Base-by-base conservation (phyloP, 306 rosid genomes). In the Ormosia emarginata region DNA sequence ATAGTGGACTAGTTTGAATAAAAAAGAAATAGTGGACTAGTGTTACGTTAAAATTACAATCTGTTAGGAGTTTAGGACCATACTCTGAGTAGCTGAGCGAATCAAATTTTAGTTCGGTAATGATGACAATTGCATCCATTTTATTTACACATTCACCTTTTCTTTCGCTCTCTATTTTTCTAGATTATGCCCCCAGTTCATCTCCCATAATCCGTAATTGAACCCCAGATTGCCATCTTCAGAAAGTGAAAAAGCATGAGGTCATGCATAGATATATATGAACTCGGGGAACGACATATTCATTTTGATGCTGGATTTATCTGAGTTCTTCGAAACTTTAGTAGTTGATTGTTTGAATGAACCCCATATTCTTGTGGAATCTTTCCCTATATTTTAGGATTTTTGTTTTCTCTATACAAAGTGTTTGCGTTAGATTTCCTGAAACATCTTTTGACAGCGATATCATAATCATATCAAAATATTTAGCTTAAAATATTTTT, bases 101-200 rank as follows among this genome's bases (percentile, higher is more conserved):
- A 67, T 75, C 33, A 78, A 56, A 14, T 49, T 32, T 43, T 55
- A 47, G 80, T 78, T 44, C 49, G 44, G 57, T 56, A 50, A 71
- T 72, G 37, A 71, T 71, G 78, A 55, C 59, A 79, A 39, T 61
- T 13, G 37, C 67, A 59, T 74, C 56, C 66, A 49, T 50, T 65
- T 47, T 43, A 71, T 76, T 69, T 82, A 6, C 70, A 61, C 18
- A 33, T 66, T 65, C 39, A 3, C 18, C 17, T n/a, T 46, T 57
- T 63, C 74, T 75, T 6, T 37, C 6, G 14, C 24, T 49, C 71
- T 58, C 9, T 41, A 3, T 2, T 24, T 52, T 39, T 13, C 33
- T 41, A 4, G 37, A 61, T 72, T 49, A 49, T 33, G 61, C 56
- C 30, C 62, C 69, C 5, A 79, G 10, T 70, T 79, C 32, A 67